Conservation (phyloP, 768 basidiomycete species). For the Coprinellus micaceus region DNA sequence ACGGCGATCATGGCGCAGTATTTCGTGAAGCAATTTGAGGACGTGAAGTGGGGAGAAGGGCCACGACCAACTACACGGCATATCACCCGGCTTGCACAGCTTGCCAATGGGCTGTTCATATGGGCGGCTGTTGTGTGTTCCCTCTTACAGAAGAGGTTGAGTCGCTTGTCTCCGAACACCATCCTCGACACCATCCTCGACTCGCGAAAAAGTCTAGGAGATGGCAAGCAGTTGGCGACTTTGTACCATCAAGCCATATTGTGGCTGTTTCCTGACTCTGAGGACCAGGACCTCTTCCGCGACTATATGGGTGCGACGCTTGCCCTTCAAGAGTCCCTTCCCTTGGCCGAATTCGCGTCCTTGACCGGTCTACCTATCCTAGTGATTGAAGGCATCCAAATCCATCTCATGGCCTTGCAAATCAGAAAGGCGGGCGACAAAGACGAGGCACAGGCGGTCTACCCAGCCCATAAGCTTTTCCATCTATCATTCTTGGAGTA, state of each 20-base stretch:
- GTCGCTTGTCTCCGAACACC: background rate
- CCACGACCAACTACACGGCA: background rate
- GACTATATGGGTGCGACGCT: background rate
- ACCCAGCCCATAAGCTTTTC: background rate
- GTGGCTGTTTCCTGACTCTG: background rate
- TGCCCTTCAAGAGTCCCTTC: background rate
- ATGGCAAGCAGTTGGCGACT: background rate
- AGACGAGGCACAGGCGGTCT: background rate
- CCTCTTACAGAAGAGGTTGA: background rate
- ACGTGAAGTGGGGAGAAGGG: background rate
- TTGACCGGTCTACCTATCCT: background rate
- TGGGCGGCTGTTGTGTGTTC: background rate
- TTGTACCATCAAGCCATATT: background rate
- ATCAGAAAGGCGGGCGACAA: background rate
- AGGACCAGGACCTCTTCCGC: background rate
- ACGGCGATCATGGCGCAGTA: background rate
- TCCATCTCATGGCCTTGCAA: background rate
- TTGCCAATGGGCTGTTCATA: background rate
- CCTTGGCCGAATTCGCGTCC: background rate
- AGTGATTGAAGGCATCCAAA: background rate
- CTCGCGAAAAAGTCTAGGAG: background rate
- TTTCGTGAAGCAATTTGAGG: background rate
- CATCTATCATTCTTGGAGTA: background rate
- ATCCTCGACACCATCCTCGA: background rate
- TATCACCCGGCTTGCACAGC: background rate